Conservation (phyloP, 225 moss, liverwort and hornwort genomes). For the Straminergon stramineum region DNA sequence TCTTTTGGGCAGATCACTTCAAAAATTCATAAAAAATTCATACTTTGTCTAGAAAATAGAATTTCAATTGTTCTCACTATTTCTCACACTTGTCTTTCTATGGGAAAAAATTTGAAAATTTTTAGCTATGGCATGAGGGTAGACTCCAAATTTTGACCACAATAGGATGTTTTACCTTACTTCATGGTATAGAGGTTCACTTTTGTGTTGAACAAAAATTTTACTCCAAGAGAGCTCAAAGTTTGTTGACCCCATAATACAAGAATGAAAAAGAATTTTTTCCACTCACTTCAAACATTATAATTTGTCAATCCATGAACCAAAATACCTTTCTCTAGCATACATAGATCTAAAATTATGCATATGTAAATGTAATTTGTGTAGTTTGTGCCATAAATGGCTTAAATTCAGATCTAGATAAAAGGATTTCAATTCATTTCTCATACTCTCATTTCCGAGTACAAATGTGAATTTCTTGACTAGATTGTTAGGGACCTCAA, state of each 20-base stretch:
- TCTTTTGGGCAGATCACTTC: too few species aligned
- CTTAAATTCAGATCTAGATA: rapidly evolving
- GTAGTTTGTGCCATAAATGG: background rate
- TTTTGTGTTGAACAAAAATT: background rate
- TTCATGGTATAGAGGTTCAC: background rate
- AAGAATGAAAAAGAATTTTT: background rate
- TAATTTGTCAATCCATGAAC: background rate
- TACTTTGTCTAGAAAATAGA: too few species aligned
- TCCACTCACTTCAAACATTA: background rate
- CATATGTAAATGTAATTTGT: background rate
- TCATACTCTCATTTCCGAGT: background rate
- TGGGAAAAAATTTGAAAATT: too few species aligned
- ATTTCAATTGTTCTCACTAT: too few species aligned
- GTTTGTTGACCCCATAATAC: rapidly evolving
- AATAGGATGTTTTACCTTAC: background rate
- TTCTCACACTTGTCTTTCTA: too few species aligned
- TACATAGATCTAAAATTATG: background rate
- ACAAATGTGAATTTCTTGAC: background rate
- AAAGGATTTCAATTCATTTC: background rate
- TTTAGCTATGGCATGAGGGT: too few species aligned
- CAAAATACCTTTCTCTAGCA: background rate
- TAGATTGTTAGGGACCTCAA: background rate
- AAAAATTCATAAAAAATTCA: too few species aligned
- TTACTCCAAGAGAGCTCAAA: background rate
- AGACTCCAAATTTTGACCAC: too few species aligned